Conservation (phyloP, 2,329 filamentous ascomycete genomes). For the Neurospora sp. region DNA sequence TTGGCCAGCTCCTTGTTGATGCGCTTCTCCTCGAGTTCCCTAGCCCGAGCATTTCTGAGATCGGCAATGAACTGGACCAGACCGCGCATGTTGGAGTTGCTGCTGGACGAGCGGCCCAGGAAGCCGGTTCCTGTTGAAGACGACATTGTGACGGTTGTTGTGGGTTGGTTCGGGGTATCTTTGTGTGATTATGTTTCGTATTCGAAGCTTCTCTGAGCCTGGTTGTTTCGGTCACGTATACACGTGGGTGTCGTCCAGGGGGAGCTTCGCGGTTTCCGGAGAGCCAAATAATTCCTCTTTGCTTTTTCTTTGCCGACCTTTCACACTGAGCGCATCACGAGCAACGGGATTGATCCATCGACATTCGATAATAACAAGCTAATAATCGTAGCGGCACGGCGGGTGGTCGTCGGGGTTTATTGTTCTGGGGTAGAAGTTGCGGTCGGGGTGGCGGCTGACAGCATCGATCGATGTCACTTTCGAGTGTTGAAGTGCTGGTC, state of each 20-base stretch:
- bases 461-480: background rate
- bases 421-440: background rate
- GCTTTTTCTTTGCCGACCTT: background rate
- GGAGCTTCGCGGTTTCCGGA: background rate
- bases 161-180: background rate
- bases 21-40: constrained; percentile 95
- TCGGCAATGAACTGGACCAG: constrained; percentile 98
- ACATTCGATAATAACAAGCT: background rate
- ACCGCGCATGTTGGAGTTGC: constrained; percentile 64
- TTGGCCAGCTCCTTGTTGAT: constrained; percentile 99
- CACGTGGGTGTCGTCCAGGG: background rate
- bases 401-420: background rate
- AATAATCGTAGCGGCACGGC: background rate
- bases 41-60: constrained; percentile 83
- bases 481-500: background rate
- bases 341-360: background rate
- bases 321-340: constrained; percentile 1
- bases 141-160: constrained; percentile 34
- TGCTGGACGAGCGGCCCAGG: constrained; percentile 55
- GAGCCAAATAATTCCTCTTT: background rate
- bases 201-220: background rate
- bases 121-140: constrained; percentile 46
- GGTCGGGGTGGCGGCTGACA: background rate
- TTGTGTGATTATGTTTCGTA: background rate
- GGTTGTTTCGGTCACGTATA: background rate